Base-by-base conservation (phyloP, 108 stramenopile genomes). In the Nitzschia inconspicua region DNA sequence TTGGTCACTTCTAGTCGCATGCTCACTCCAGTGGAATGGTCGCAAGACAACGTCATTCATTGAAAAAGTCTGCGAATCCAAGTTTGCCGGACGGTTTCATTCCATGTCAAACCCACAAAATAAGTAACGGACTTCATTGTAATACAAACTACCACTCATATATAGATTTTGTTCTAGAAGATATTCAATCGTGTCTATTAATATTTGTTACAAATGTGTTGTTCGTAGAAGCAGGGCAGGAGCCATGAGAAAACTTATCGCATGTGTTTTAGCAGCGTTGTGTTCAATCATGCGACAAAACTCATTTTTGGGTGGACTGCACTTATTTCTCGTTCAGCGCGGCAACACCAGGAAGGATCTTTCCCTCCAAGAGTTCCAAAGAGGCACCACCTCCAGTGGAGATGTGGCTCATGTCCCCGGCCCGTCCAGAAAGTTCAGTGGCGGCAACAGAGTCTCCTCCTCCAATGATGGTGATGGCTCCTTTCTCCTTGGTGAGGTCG, bases 361-460 rank as follows among this genome's bases (percentile, higher is more conserved):
- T 96, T 52, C 98, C 98, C 80, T 97, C 98, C 42, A 98, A 63
- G 56, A 99, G 94, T 75, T 98, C 99, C 60, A 99, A 77, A 39
- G 94, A 94, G 44, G 99, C 99, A 75, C 99, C 99, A 54, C 96
- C 96, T 64, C 96, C 96, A 35, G 96, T 95, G 36, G 97, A 98
- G 67, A 99, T 97, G 90, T 98, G 97, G 66, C 88, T 89, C 86
- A 99, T 96, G 57, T 95, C 88, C 47, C 89, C 93, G 35, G 95
- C 95, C 55, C 93, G 84, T 82, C 95, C 96, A 27, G 79, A 82
- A 57, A 80, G 71, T 70, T 97, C 96, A 39, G 89, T 87, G 62
- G 97, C 97, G 40, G 98, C 97, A 70, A 98, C 99, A 68, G 97
- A 97, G 88, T 99, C 99, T 44, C 99, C 99, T 60, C 99, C 99